Evolutionary conservation across 1,139 yeast species (phyloP).

Genomic region (Pichia sp.): DNA sequence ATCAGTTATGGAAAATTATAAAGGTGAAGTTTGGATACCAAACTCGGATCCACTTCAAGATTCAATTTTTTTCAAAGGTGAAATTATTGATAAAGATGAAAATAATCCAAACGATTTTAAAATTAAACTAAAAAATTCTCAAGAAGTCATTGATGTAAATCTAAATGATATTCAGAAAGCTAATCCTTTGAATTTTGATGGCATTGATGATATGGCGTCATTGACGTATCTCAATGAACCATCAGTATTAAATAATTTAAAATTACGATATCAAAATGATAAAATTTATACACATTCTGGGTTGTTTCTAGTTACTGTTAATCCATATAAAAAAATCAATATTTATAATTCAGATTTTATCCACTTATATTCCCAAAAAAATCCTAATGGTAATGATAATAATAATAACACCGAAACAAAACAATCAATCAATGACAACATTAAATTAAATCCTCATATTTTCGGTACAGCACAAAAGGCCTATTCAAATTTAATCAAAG

Average conservation of each 20-base stretch:
- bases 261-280: constrained; percentile 70
- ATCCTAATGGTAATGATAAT: constrained; percentile 6
- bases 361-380: constrained; percentile 35
- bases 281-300: constrained; percentile 76
- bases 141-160: constrained; percentile 29
- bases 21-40: constrained; percentile 67
- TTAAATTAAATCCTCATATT: constrained; percentile 70
- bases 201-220: constrained; percentile 93
- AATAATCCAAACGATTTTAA: constrained; percentile 34
- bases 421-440: no score
- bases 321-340: constrained; percentile 75
- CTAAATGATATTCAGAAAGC: constrained; percentile 53
- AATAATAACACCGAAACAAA: no score
- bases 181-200: constrained; percentile 89
- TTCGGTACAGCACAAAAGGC: constrained; percentile 90
- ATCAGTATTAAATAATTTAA: constrained; percentile 78
- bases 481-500: constrained; percentile 64
- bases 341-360: constrained; percentile 63
- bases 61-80: constrained; percentile 63
- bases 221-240: constrained; percentile 93
- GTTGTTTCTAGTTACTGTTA: constrained; percentile 87
- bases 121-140: constrained; percentile 42
- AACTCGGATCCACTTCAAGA: constrained; percentile 31
- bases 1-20: constrained; percentile 10
- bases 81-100: constrained; percentile 50